Base-by-base conservation (phyloP, 148 eudicot species). In the Camellia sinensis region DNA sequence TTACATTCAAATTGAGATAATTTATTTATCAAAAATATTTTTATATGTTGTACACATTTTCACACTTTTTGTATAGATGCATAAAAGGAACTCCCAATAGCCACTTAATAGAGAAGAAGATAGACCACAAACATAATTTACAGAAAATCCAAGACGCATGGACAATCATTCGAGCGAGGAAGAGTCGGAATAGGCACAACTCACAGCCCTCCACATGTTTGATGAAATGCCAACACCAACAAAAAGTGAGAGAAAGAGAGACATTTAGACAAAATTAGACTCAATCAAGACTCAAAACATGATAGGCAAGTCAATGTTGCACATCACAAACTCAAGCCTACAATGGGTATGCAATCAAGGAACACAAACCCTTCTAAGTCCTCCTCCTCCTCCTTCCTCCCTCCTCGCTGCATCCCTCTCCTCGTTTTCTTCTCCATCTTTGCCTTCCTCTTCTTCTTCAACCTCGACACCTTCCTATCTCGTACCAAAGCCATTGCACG, bases 391-490 rank as follows among this genome's bases (percentile, higher is more conserved):
- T 29, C 67, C 37, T n/a, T 10, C 40, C 9, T 6, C 37, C 29
- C 22, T 43, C 12, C 59, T 14, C 46, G 78, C 57, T 80, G 54
- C 73, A 17, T 74, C 65, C 73, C 53, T 14, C 67, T 80, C 11
- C 53, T 80, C 37, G 13, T 80, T 41, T 74, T 74, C 66, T 50
- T 74, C 41, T 8, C 29, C 37, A 4, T 59, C 62, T 75, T 81
- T 72, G 75, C 69, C 37, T 62, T 75, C 29, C 29, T 75, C 48
- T 65, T 75, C 64, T 44, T 65, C 41, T 59, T 66, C 83, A 75
- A 75, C 75, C 22, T 75, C 15, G 79, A 81, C 46, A 75, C 74
- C 40, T 81, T 81, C 62, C 15, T 75, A 6, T 56, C 79, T 29
- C 77, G 65, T 2, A 75, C 83, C 44, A 67, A 75, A 46, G n/a